These are phyloP conservation scores for Ceratocystis papillata DNA, from an alignment of 2,329 filamentous ascomycete genomes.

Conservation along the genomic window DNA sequence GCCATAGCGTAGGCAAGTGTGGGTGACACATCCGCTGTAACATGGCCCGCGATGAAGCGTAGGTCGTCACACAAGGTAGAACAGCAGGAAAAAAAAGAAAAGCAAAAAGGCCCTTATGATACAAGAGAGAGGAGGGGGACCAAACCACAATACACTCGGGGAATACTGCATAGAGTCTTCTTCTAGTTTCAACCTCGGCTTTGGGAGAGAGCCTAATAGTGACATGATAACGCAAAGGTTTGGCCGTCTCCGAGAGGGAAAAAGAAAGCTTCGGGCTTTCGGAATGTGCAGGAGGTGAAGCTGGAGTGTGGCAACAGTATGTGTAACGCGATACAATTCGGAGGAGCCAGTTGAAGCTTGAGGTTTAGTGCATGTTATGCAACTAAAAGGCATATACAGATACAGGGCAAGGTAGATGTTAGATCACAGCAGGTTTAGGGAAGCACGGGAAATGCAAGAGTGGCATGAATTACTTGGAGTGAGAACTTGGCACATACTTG, in stretches of 20 bases:
- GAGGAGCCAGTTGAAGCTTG: background rate
- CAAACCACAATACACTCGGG: background rate
- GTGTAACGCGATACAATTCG: background rate
- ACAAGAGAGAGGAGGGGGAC: background rate
- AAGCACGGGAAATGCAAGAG: conserved; percentile 4
- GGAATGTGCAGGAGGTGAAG: background rate
- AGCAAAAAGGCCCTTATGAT: background rate
- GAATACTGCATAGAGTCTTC: background rate
- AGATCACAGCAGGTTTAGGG: background rate
- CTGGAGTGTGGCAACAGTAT: no score
- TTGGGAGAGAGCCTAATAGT: no score
- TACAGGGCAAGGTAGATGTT: background rate
- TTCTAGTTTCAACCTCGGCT: background rate
- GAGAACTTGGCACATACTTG: background rate
- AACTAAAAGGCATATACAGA: background rate
- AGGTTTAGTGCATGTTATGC: background rate
- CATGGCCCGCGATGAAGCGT: background rate
- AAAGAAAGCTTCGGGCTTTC: background rate
- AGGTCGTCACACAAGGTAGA: background rate
- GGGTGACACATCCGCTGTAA: conserved; percentile 3
- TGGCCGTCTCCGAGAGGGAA: background rate
- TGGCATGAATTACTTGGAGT: background rate
- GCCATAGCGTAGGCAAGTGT: background rate
- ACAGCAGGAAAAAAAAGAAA: background rate
- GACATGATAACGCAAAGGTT: no score